phyloP scores from a whole-genome alignment of 441 rosid species.

The Adansonia rubrostipa region DNA sequence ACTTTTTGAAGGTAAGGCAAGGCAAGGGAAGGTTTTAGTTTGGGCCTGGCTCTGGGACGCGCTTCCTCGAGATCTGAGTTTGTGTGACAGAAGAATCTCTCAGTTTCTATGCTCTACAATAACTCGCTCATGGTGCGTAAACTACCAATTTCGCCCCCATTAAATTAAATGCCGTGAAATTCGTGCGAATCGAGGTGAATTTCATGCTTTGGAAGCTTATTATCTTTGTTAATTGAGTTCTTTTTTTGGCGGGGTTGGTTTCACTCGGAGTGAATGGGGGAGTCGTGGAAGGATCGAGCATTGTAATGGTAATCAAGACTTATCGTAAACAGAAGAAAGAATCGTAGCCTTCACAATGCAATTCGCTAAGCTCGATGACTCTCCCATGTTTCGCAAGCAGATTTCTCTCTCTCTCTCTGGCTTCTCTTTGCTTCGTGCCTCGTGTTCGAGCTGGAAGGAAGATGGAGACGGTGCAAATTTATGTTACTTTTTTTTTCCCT shows the following conservation, averaged over 20 bases:
- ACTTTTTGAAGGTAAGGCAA: no score
- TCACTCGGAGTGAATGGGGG: slow-evolving; percentile 31
- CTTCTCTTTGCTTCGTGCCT: slow-evolving; percentile 7
- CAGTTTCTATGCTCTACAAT: slow-evolving; percentile 7
- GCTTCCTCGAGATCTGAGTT: slow-evolving; percentile 37
- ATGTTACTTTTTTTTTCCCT: background rate
- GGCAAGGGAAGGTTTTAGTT: background rate
- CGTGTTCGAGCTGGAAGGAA: background rate
- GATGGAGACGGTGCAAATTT: slow-evolving; percentile 27
- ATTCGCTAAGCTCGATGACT: slow-evolving; percentile 99
- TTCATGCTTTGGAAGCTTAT: background rate
- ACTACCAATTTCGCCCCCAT: background rate
- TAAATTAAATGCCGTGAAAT: slow-evolving; percentile 15
- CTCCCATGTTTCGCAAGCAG: slow-evolving; percentile 99
- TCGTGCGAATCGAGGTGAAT: slow-evolving; percentile 21
- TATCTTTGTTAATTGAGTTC: slow-evolving; percentile 16
- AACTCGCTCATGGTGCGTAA: slow-evolving; percentile 29
- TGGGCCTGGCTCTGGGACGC: slow-evolving; percentile 60
- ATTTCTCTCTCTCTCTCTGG: slow-evolving; percentile 42
- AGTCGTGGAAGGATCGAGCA: slow-evolving; percentile 36
- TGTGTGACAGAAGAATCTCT: slow-evolving; percentile 38
- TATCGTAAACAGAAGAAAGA: slow-evolving; percentile 35
- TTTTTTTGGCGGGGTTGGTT: slow-evolving; percentile 24
- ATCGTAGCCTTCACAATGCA: slow-evolving; percentile 59
- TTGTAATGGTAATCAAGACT: slow-evolving; percentile 52